phyloP scores from a whole-genome alignment of 139 green algal genomes.

The Volvox reticuliferus region DNA sequence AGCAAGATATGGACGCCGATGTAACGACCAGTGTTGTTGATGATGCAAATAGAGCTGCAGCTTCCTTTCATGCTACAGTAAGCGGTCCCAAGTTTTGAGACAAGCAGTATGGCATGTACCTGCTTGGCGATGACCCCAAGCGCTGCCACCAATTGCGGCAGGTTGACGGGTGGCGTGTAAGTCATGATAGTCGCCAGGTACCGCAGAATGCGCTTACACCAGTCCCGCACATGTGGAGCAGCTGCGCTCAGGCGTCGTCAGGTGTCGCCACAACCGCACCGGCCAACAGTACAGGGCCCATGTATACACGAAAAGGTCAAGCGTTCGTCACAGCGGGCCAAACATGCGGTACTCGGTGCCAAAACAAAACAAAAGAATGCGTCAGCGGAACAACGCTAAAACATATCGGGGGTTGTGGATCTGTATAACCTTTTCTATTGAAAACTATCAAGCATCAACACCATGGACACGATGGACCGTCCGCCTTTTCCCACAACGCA shows the following conservation, averaged over 20 bases:
- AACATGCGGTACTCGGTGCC: background rate
- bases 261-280: background rate
- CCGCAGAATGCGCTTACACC: slow-evolving; percentile 57
- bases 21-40: background rate
- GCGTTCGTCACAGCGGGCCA: background rate
- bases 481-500: too few species aligned
- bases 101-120: background rate
- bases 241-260: background rate
- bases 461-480: too few species aligned
- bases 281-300: background rate
- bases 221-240: slow-evolving; percentile 54
- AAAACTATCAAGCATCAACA: too few species aligned
- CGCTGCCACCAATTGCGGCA: slow-evolving; percentile 34
- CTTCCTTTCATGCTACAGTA: too few species aligned
- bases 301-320: too few species aligned
- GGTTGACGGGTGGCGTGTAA: slow-evolving; percentile 43
- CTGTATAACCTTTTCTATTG: background rate
- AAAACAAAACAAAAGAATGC: background rate
- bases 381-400: background rate
- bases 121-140: slow-evolving; percentile 42
- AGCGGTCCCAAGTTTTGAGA: too few species aligned
- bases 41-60: background rate
- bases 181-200: slow-evolving; percentile 33
- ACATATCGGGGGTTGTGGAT: background rate
- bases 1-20: too few species aligned